Evolutionary conservation across 331 rosid species (phyloP).

Genomic region (Malus hybrid): DNA sequence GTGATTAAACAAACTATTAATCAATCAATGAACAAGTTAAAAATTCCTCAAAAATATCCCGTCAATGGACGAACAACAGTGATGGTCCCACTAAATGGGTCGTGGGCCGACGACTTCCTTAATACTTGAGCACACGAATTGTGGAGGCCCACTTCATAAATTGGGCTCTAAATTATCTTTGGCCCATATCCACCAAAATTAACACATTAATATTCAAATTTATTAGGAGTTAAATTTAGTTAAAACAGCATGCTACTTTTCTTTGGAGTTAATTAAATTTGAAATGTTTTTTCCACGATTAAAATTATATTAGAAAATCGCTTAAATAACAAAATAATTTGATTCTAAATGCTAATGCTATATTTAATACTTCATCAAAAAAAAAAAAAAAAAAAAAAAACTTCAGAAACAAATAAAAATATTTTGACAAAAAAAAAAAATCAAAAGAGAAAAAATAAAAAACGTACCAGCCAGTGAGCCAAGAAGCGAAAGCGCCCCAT

Average conservation of each 20-base stretch:
- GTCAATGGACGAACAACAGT: neutral
- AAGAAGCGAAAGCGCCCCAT: conserved; percentile 39
- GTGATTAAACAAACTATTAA: no score
- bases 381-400: no score
- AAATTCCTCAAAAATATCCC: neutral
- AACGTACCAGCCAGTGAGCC: conserved; percentile 50
- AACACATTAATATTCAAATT: no score
- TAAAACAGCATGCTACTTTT: no score
- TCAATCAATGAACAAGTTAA: neutral
- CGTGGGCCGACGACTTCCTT: neutral
- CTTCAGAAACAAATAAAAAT: no score
- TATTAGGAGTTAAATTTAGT: no score
- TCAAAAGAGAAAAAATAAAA: neutral
- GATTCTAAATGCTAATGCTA: neutral
- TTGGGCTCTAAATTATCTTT: neutral
- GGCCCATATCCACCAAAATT: neutral
- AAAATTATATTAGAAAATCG: no score
- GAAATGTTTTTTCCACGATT: no score
- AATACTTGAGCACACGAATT: neutral
- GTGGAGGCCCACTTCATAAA: neutral
- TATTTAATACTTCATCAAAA: neutral
- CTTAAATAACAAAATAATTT: no score
- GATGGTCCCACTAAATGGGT: no score
- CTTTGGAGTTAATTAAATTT: no score
- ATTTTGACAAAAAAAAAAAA: neutral